These are phyloP conservation scores for Thielaviopsis punctulata DNA, from an alignment of 2,329 filamentous ascomycete genomes.

Conservation along the genomic window DNA sequence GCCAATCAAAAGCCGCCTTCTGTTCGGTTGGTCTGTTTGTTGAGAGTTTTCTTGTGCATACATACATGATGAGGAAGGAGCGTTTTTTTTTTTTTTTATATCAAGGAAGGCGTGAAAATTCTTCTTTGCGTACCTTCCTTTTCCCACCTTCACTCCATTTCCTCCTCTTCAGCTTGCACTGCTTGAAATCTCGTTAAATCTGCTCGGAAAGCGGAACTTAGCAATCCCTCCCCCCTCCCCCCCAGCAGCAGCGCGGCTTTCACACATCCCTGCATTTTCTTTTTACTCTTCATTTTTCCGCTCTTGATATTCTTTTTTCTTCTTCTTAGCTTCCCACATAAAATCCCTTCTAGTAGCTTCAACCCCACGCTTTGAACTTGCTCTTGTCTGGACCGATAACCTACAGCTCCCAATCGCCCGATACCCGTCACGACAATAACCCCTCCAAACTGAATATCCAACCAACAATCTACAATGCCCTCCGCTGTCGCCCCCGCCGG, in stretches of 20 bases:
- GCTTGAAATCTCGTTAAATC: neutral
- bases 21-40: neutral
- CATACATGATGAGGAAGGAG: too few relatives aligned
- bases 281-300: neutral
- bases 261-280: neutral
- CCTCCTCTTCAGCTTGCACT: neutral
- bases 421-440: too few relatives aligned
- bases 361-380: neutral
- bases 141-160: neutral
- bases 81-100: neutral
- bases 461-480: neutral
- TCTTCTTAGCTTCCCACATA: too few relatives aligned
- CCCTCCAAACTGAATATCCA: neutral
- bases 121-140: neutral
- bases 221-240: too few relatives aligned
- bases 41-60: neutral
- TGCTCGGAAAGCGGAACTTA: too few relatives aligned
- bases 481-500: slow-evolving; percentile 15
- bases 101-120: neutral
- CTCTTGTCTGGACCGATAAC: too few relatives aligned
- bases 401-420: too few relatives aligned
- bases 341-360: too few relatives aligned
- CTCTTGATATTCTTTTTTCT: neutral
- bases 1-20: neutral
- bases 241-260: too few relatives aligned